Evolutionary conservation across 2,329 filamentous ascomycete genomes (phyloP), one percentile per base, ranked within the genome.

Genomic region (Plenodomus lindquistii): DNA sequence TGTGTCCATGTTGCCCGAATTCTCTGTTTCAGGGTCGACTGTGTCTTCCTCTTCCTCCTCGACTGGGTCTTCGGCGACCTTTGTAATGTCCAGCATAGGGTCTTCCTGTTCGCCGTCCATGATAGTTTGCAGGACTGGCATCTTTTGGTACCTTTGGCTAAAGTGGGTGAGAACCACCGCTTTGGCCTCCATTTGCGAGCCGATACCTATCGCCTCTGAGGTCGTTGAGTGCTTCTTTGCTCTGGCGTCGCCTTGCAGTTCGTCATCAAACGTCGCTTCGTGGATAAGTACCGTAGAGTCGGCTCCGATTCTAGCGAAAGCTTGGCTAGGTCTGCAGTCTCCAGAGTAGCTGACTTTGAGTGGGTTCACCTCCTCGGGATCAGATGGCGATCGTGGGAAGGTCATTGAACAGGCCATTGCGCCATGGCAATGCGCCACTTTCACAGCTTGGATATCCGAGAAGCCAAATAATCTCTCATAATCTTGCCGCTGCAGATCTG

Each of bases 241-340:
- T 21, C 81, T 68, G 3, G 94, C 94, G 63, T 97, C 92, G 15
- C 81, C 83, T 34, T 73, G 63, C 60, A 96, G 82, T 62, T 94
- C 89, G 67, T 96, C 90, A 60, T 94, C 90, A 67, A 99, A 97
- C 0, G 94, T 99, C 54, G 91, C 92, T 79, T 99, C 94, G 76
- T 99, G 94, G 46, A 99, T 84, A 4, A 97, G 83, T 6, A 99
- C 81, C 13, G 93, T 96, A 2, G 88, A 86, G 53, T 85, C 85
- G 38, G 77, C 75, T 38, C 89, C 95, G 42, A 93, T 87, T 11
- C 72, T 59, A 0, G 85, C 83, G 66, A 99, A 97, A 0, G 75
- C 67, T 2, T 75, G 63, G 0, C 59, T 63, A 2, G 94, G 94
- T 6, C 94, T 83, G 69, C 93, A 97, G 76, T 99, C 94, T 46